A percentile compares a stretch with the other conserved stretches of the same genome.
phyloP scores from a whole-genome alignment of 495 filamentous ascomycete genomes.

The Hypomontagnella monticulosa region DNA sequence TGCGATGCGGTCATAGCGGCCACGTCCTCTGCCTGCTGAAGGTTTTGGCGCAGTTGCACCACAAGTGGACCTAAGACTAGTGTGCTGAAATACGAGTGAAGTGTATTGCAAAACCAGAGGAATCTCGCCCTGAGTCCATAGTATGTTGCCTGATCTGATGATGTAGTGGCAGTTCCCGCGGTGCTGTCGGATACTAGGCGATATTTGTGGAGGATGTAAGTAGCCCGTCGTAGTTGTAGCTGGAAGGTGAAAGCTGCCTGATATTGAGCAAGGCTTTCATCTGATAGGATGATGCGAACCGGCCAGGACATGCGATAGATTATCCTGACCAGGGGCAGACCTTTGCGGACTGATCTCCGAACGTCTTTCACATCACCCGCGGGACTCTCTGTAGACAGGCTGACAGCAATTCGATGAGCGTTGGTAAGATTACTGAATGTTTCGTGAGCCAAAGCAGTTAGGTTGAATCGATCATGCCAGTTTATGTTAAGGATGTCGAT shows the following conservation, averaged over 20 bases:
- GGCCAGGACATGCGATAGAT: conserved; percentile 81
- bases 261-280: conserved; percentile 68
- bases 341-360: conserved; percentile 56
- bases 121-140: conserved; percentile 76
- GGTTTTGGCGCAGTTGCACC: conserved; percentile 58
- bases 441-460: conserved; percentile 81
- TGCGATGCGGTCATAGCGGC: conserved; percentile 83
- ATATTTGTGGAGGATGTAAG: conserved; percentile 70
- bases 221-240: conserved; percentile 79
- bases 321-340: conserved; percentile 66
- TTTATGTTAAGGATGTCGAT: conserved; percentile 70
- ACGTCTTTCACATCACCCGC: conserved; percentile 46
- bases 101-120: conserved; percentile 78
- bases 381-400: conserved; percentile 56
- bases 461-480: conserved; percentile 85
- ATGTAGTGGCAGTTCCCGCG: conserved; percentile 30
- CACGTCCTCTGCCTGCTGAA: conserved; percentile 74
- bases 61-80: conserved; percentile 71
- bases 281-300: conserved; percentile 80
- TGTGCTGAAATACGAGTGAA: conserved; percentile 79
- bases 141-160: conserved; percentile 56
- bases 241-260: conserved; percentile 77
- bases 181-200: conserved; percentile 51
- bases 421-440: conserved; percentile 70
- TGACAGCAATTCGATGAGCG: conserved; percentile 64